Evolutionary conservation across 768 basidiomycete species (phyloP).

Genomic region (Gloeopeniophorella convolvens): DNA sequence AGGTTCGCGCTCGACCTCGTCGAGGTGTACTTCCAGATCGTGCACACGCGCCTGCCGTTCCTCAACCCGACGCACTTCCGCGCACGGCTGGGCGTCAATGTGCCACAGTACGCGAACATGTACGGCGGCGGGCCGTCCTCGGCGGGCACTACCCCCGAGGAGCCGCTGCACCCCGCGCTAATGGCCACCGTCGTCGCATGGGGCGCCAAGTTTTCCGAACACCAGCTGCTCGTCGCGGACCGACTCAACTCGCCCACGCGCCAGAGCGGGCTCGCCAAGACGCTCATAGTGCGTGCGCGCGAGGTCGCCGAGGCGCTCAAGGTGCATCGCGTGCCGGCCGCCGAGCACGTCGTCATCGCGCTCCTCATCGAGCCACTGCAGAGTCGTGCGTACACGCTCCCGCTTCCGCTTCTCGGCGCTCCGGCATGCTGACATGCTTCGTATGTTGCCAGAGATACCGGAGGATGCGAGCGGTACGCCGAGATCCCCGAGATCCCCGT

Average conservation of each 20-base stretch:
- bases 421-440: conserved; percentile 7
- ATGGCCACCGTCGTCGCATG: conserved; percentile 85
- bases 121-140: conserved; percentile 1
- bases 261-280: conserved; percentile 72
- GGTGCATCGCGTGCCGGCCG: conserved; percentile 71
- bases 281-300: conserved; percentile 72
- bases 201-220: conserved; percentile 93
- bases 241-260: conserved; percentile 54
- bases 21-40: conserved; percentile 92
- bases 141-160: conserved; percentile 26
- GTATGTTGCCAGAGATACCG: conserved; percentile 50
- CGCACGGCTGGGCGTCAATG: conserved; percentile 41
- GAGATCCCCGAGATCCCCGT: conserved; percentile 10
- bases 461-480: conserved; percentile 61
- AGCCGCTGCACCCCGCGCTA: conserved; percentile 60
- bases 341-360: conserved; percentile 78
- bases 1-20: conserved; percentile 92
- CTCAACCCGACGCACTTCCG: conserved; percentile 82
- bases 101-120: conserved; percentile 24
- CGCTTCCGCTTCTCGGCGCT: background rate
- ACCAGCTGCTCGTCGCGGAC: conserved; percentile 76
- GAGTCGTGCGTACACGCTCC: conserved; percentile 66
- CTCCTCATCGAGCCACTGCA: conserved; percentile 79
- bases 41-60: conserved; percentile 82
- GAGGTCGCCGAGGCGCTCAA: conserved; percentile 84